phyloP scores from a whole-genome alignment of 306 rosid species.

The Pyrus communis region DNA sequence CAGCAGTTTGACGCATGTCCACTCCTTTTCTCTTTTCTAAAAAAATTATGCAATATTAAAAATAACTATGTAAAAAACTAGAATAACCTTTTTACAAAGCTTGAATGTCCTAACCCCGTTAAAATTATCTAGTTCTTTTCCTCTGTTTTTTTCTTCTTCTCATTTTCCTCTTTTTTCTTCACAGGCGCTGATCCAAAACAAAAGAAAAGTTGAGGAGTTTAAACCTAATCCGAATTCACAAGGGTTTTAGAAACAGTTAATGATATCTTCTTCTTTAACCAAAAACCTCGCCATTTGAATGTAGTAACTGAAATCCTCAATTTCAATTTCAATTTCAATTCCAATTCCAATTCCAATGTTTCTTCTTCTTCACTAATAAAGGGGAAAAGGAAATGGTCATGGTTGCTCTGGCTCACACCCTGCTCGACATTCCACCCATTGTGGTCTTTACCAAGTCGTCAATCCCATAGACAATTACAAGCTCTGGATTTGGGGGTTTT shows the following conservation, averaged over 20 bases:
- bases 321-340: no score
- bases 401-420: slow-evolving; percentile 41
- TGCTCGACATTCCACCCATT: slow-evolving; percentile 32
- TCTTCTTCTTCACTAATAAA: not conserved
- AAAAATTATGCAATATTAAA: no score
- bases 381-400: slow-evolving; percentile 10
- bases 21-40: no score
- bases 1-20: no score
- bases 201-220: not conserved
- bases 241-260: not conserved
- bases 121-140: no score
- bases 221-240: not conserved
- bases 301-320: not conserved
- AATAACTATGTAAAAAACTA: no score
- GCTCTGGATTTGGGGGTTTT: not conserved
- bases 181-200: not conserved
- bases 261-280: not conserved
- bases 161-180: no score
- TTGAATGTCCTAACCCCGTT: no score
- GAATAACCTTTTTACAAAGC: no score
- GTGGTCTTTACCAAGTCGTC: not conserved
- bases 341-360: not conserved
- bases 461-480: not conserved
- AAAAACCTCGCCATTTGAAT: not conserved
- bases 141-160: no score